Base-by-base conservation (phyloP, 163 green algal genomes). In the Chlorella variabilis region DNA sequence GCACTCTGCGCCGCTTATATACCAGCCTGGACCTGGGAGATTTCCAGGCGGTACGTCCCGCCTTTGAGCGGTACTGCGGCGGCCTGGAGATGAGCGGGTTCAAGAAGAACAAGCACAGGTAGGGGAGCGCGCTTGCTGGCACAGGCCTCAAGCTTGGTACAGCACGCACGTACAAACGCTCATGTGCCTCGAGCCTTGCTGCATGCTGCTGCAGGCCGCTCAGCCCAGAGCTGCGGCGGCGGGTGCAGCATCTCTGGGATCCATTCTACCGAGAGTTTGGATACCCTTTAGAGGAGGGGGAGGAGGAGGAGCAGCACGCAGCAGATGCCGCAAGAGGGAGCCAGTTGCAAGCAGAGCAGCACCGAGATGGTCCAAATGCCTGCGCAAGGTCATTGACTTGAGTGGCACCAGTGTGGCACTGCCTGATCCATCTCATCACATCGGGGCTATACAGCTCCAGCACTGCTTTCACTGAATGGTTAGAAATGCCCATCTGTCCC, bases 61-160 rank as follows among this genome's bases (percentile, higher is more conserved):
- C 34, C 41, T 76, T 87, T 51, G 20, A 71, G 45, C 34, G 18
- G 8, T 92, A 91, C 80, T 71, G 76, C 49, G 21, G 20, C 36
- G 75, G 42, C 29, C 82, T 62, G 36, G 20, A 66, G 42, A 41
- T 92, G 15, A 71, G 39, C 13, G 88, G 87, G 31, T 92, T 92
- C 77, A 89, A 88, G 49, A 90, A 90, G 84, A 92, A 92, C 73
- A 58, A 86, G 8, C 82, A 88, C 81, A 85, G 75, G 62, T 78
- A 70, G 70, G 85, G 45, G 2, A 71, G 4, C 33, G 7, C 3
- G 13, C 4, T 25, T 62, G 54, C 20, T 9, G 7, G 54, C 54
- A 62, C n/a, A n/a, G n/a, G n/a, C n/a, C n/a, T n/a, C n/a, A n/a
- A n/a, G n/a, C n/a, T n/a, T n/a, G n/a, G n/a, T n/a, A n/a, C n/a